These are phyloP conservation scores for Entonaema liquescens DNA, from an alignment of 495 filamentous ascomycete species.

Conservation along the genomic window DNA sequence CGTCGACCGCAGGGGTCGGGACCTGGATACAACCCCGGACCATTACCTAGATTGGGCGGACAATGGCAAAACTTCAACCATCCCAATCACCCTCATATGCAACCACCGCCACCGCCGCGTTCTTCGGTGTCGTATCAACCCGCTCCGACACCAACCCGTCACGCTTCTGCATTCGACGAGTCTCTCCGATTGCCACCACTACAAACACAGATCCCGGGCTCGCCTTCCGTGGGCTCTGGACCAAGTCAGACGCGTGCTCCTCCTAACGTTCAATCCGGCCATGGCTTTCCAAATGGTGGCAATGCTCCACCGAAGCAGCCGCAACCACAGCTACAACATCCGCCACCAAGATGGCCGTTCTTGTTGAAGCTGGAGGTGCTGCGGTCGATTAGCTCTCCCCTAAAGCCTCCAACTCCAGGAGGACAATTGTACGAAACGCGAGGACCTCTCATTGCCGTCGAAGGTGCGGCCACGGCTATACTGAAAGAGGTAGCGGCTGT, in stretches of 20 bases:
- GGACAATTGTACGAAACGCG: conserved; percentile 59
- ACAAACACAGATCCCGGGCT: conserved; percentile 54
- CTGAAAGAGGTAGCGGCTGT: conserved; percentile 65
- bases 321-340: conserved; percentile 24
- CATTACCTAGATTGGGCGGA: conserved; percentile 34
- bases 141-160: conserved; percentile 27
- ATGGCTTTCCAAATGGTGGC: conserved; percentile 30
- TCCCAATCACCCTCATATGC: conserved; percentile 42
- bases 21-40: conserved; percentile 31
- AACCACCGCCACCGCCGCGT: conserved; percentile 41
- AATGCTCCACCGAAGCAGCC: conserved; percentile 12
- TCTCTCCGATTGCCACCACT: conserved; percentile 67
- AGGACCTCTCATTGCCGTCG: conserved; percentile 83
- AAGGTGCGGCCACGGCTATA: conserved; percentile 69
- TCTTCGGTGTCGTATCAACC: conserved; percentile 32
- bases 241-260: conserved; percentile 17
- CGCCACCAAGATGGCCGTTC: conserved; percentile 37
- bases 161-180: conserved; percentile 48
- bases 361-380: conserved; percentile 47
- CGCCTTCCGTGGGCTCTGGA: conserved; percentile 32
- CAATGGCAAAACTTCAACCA: conserved; percentile 32
- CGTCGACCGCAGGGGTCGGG: conserved; percentile 38
- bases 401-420: conserved; percentile 57
- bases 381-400: conserved; percentile 50
- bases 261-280: conserved; percentile 4